Base-by-base conservation (phyloP, 208 protist species). In the Herpetomonas samuelpessoai region DNA sequence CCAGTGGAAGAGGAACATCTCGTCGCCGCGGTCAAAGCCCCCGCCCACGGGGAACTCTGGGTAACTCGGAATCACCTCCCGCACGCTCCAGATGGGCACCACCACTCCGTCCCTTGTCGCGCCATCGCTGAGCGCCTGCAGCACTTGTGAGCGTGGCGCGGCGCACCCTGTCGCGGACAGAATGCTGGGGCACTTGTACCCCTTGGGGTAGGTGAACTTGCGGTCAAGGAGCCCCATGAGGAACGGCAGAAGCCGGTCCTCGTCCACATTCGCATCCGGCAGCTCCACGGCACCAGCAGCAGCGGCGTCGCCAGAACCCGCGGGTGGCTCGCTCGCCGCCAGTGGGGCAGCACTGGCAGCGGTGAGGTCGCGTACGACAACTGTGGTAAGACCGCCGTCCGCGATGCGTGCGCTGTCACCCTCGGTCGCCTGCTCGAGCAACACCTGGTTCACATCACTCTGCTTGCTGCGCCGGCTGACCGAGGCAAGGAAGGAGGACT, bases 1-100 rank as follows among this genome's bases (percentile, higher is more conserved):
- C 83, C 83, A 92, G 66, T 95, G 88, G 52, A 92, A 81, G 21
- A 92, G 72, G 57, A 88, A 92, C 19, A 84, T 48, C 62, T 95
- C 88, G 46, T 95, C 85, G 21, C 74, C 62, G 51, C 71, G 71
- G 58, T 85, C 71, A 59, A 86, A 79, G 51, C 46, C 62, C 30
- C 67, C 30, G 56, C 69, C 72, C 51, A 78, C 57, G 25, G 75
- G 75, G 62, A 82, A 86, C 45, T 73, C 71, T 6, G 79, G 74
- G 57, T 86, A 86, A 57, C 68, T 74, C 38, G 46, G 39, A 14
- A 86, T 31, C 1, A 57, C 62, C 7, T 21, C 29, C 25, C 79
- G 74, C 62, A 86, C 51, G 31, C 60, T 30, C 71, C 74, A 86
- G 24, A 65, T 65, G 3, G 35, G 24, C n/a, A n/a, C n/a, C n/a